phyloP scores from a whole-genome alignment of 352 stramenopile species.

The Globisporangium viniferum region DNA sequence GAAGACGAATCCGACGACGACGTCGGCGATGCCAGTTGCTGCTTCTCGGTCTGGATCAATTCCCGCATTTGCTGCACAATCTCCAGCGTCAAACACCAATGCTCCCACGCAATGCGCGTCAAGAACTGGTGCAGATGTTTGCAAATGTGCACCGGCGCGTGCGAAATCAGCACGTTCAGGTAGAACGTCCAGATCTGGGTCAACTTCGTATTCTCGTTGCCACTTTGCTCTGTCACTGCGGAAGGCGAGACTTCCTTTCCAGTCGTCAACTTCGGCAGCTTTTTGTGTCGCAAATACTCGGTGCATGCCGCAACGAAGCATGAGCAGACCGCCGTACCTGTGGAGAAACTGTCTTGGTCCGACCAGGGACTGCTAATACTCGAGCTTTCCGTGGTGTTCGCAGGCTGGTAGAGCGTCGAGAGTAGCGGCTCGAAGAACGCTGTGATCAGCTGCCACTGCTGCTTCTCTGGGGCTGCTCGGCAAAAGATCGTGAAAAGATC shows the following conservation, averaged over 20 bases:
- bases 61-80: slow-evolving; percentile 85
- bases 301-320: slow-evolving; percentile 77
- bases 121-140: slow-evolving; percentile 83
- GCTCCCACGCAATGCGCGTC: slow-evolving; percentile 75
- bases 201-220: slow-evolving; percentile 41
- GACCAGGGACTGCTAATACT: slow-evolving; percentile 66
- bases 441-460: slow-evolving; percentile 69
- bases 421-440: slow-evolving; percentile 79
- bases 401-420: slow-evolving; percentile 75
- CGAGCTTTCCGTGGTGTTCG: slow-evolving; percentile 65
- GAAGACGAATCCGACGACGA: slow-evolving; percentile 40
- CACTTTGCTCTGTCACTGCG: slow-evolving; percentile 1
- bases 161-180: slow-evolving; percentile 60
- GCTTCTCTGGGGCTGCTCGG: slow-evolving; percentile 46
- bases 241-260: neutral
- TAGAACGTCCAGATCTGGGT: slow-evolving; percentile 85
- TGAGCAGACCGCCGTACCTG: slow-evolving; percentile 71
- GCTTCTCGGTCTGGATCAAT: slow-evolving; percentile 58
- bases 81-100: slow-evolving; percentile 80
- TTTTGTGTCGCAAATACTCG: slow-evolving; percentile 56
- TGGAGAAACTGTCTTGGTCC: slow-evolving; percentile 68
- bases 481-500: slow-evolving; percentile 77
- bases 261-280: neutral
- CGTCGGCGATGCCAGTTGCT: slow-evolving; percentile 37
- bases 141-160: slow-evolving; percentile 73